These are phyloP conservation scores for Aspergillus sp. DNA, from an alignment of 2,329 filamentous ascomycete species.

Conservation along the genomic window DNA sequence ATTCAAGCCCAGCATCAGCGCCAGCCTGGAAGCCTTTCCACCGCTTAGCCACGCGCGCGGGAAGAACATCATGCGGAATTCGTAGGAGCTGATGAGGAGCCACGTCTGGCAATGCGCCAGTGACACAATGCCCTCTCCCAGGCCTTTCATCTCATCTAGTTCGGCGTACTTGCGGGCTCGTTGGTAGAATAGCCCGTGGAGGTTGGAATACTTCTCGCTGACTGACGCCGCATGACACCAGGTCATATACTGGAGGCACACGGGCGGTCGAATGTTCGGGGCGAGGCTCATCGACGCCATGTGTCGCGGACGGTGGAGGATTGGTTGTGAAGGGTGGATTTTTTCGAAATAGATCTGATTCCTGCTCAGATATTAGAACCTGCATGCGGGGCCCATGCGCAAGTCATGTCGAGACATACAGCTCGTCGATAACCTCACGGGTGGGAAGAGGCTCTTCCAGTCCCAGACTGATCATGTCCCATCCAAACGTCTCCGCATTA, in stretches of 20 bases:
- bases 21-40: constrained; percentile 74
- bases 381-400: background rate
- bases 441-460: constrained; percentile 78
- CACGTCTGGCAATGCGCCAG: constrained; percentile 85
- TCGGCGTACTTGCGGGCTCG: constrained; percentile 88
- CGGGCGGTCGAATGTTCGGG: constrained; percentile 80
- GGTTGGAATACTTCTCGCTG: constrained; percentile 72
- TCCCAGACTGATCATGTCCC: constrained; percentile 83
- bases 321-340: constrained; percentile 78
- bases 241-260: constrained; percentile 89
- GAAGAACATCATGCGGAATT: constrained; percentile 98
- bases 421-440: constrained; percentile 77
- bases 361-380: constrained; percentile 42
- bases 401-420: constrained; percentile 52
- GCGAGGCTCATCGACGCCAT: constrained; percentile 84
- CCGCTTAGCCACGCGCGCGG: constrained; percentile 93
- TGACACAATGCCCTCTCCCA: constrained; percentile 84
- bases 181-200: constrained; percentile 88
- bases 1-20: constrained; percentile 91
- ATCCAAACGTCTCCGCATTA: constrained; percentile 57
- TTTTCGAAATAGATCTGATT: constrained; percentile 89
- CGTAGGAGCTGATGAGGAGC: constrained; percentile 74
- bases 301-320: constrained; percentile 88
- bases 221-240: constrained; percentile 91
- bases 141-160: constrained; percentile 84